Percentiles rank a stretch among this genome's conserved stretches.
Conservation (phyloP, 805 yeast genomes). For the Candida maesae region DNA sequence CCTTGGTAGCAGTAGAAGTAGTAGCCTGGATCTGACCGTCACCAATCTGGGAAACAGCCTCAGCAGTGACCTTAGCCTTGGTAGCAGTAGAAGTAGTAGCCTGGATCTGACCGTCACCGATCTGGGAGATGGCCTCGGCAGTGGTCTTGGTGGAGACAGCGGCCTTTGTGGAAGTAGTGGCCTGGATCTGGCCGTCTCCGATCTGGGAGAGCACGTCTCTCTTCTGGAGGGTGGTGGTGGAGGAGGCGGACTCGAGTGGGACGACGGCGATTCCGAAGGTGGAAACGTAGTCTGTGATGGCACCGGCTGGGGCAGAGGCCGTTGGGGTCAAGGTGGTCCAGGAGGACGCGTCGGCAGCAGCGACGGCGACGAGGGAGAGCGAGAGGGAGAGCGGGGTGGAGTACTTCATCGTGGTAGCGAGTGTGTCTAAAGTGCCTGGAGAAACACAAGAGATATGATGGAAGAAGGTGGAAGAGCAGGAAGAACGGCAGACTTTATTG, state of each 20-base stretch:
- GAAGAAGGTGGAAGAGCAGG: too few species aligned
- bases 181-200: slow-evolving; percentile 19
- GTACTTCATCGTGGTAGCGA: slow-evolving; percentile 5
- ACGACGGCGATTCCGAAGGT: slow-evolving; percentile 41
- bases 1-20: slow-evolving; percentile 28
- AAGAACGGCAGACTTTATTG: too few species aligned
- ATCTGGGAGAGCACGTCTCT: slow-evolving; percentile 19
- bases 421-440: too few species aligned
- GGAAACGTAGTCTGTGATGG: slow-evolving; percentile 33
- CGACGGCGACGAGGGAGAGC: slow-evolving; percentile 27
- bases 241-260: slow-evolving; percentile 28
- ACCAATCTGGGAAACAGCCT: background rate
- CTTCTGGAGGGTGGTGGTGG: slow-evolving; percentile 32
- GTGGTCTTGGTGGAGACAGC: slow-evolving; percentile 13
- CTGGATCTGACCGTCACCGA: slow-evolving; percentile 7
- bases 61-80: too few species aligned
- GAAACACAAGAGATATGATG: too few species aligned
- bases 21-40: slow-evolving; percentile 3
- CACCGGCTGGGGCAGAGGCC: slow-evolving; percentile 33
- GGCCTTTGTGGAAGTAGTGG: slow-evolving; percentile 26
- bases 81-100: slow-evolving; percentile 7
- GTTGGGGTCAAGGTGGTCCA: slow-evolving; percentile 42
- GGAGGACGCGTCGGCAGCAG: slow-evolving; percentile 41
- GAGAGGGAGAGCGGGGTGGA: slow-evolving; percentile 1
- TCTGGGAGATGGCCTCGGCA: slow-evolving; percentile 4